phyloP scores from a whole-genome alignment of 495 filamentous ascomycete genomes.

The Apiosordaria backusii region DNA sequence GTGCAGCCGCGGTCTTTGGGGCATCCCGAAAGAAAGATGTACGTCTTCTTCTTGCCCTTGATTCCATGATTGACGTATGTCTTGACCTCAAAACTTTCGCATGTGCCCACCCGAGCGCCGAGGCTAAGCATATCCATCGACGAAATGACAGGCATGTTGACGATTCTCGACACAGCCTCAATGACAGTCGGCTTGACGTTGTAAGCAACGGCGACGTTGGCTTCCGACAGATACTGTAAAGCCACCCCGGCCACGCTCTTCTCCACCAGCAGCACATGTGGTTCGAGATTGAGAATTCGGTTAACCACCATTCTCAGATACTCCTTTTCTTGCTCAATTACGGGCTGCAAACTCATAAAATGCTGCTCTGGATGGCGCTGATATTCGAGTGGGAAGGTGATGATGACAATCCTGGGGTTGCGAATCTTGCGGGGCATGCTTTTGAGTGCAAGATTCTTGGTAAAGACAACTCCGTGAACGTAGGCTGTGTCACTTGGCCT shows the following conservation, averaged over 20 bases:
- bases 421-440: conserved; percentile 86
- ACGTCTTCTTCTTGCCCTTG: conserved; percentile 79
- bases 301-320: conserved; percentile 90
- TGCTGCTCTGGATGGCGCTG: conserved; percentile 84
- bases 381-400: conserved; percentile 95
- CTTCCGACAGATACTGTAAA: conserved; percentile 78
- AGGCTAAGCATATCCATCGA: conserved; percentile 93
- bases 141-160: conserved; percentile 85
- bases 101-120: conserved; percentile 72
- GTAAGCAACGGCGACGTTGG: conserved; percentile 85
- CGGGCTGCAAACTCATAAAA: conserved; percentile 97
- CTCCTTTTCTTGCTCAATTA: conserved; percentile 95
- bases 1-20: conserved; percentile 93
- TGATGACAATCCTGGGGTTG: conserved; percentile 83
- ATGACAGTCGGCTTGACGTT: conserved; percentile 96
- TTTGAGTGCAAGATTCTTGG: conserved; percentile 93
- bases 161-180: conserved; percentile 87
- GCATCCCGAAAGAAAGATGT: conserved; percentile 91
- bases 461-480: conserved; percentile 93
- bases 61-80: conserved; percentile 79
- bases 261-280: conserved; percentile 81
- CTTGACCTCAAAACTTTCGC: conserved; percentile 87
- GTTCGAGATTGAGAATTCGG: conserved; percentile 80
- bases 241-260: conserved; percentile 89
- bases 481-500: conserved; percentile 87